These are phyloP conservation scores for Zoysia pacifica DNA, from an alignment of 176 grass and related monocot species.

Conservation along the genomic window DNA sequence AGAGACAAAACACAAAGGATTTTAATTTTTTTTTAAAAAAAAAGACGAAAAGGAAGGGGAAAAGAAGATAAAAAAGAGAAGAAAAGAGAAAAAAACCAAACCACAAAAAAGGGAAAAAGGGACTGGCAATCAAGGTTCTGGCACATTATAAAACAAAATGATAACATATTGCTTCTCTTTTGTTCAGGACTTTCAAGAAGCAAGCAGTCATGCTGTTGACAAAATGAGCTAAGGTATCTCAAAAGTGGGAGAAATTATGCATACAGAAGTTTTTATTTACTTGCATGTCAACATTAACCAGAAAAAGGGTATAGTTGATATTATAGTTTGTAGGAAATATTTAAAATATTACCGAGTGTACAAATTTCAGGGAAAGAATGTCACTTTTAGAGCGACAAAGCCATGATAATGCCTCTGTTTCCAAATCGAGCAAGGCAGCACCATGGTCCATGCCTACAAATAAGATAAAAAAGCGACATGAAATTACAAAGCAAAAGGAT, in stretches of 20 bases:
- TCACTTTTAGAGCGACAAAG: constrained; percentile 59
- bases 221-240: constrained; percentile 14
- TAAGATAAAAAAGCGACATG: constrained; percentile 21
- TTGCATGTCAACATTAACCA: constrained; percentile 12
- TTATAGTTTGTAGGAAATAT: constrained; percentile 1
- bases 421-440: constrained; percentile 55
- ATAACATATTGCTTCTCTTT: constrained; percentile 12
- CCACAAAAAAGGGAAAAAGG: too few species aligned
- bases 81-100: too few species aligned
- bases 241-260: background rate
- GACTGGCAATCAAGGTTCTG: too few species aligned
- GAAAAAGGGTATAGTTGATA: constrained; percentile 1
- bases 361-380: constrained; percentile 57
- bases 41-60: too few species aligned
- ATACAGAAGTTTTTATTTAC: constrained; percentile 2
- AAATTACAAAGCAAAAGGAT: background rate
- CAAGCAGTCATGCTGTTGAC: constrained; percentile 1
- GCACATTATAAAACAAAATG: constrained; percentile 16
- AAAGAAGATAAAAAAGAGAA: too few species aligned
- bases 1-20: too few species aligned
- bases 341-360: constrained; percentile 53
- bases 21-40: too few species aligned
- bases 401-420: constrained; percentile 53
- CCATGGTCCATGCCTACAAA: constrained; percentile 58
- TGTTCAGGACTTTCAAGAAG: background rate